Percentiles rank a stretch among this genome's conserved stretches.
phyloP scores from a whole-genome alignment of 169 alveolate genomes.

The Plasmodium yoelii region DNA sequence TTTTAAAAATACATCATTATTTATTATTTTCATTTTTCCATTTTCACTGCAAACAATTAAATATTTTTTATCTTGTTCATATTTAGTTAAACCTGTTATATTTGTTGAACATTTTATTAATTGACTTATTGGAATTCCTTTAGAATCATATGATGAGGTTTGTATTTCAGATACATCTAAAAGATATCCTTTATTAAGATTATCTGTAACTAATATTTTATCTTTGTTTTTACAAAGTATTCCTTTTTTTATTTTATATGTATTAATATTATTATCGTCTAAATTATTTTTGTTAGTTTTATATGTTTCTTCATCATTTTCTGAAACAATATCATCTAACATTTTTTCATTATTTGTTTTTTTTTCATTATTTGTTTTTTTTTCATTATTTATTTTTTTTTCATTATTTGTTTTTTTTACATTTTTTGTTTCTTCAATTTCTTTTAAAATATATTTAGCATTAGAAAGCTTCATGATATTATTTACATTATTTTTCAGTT shows the following conservation, averaged over 20 bases:
- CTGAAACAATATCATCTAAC: not conserved
- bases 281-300: not conserved
- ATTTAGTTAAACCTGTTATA: constrained; percentile 59
- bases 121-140: constrained; percentile 67
- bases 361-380: constrained; percentile 13
- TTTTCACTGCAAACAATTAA: constrained; percentile 73
- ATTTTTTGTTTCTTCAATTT: constrained; percentile 34
- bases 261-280: not conserved
- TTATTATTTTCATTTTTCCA: constrained; percentile 74
- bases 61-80: constrained; percentile 56
- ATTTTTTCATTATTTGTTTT: not conserved
- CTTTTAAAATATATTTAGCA: constrained; percentile 68
- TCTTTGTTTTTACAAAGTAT: constrained; percentile 44
- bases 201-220: constrained; percentile 55
- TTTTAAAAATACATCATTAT: constrained; percentile 56
- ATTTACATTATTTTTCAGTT: constrained; percentile 62
- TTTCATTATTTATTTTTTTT: too few relatives aligned
- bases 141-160: constrained; percentile 63
- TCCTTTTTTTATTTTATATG: constrained; percentile 63
- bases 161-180: constrained; percentile 44
- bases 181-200: constrained; percentile 42
- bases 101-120: constrained; percentile 32
- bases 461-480: constrained; percentile 54
- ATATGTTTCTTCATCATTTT: not conserved
- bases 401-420: constrained; percentile 2